Percentiles rank a stretch among this genome's conserved stretches.
Evolutionary conservation across 495 filamentous ascomycete species (phyloP).

Genomic region (Penicillium angulare): DNA sequence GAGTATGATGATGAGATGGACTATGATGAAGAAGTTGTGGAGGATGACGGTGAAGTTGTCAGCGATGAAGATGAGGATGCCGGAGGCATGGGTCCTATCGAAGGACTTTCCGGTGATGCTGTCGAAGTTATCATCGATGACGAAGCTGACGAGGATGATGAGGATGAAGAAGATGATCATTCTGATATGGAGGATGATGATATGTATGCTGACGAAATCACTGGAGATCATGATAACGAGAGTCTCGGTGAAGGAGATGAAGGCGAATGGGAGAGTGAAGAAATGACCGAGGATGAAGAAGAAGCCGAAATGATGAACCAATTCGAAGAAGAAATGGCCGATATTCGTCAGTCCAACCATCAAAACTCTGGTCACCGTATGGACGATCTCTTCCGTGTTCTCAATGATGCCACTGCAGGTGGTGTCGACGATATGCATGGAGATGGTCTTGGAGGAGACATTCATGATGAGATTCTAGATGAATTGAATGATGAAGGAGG

Average conservation of each 20-base stretch:
- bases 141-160: conserved; percentile 60
- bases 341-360: conserved; percentile 64
- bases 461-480: conserved; percentile 57
- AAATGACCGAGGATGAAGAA: conserved; percentile 53
- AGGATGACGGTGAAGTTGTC: conserved; percentile 81
- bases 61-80: conserved; percentile 74
- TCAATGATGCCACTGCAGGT: conserved; percentile 37
- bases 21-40: conserved; percentile 71
- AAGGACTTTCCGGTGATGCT: conserved; percentile 78
- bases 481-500: conserved; percentile 68
- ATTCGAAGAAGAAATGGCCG: conserved; percentile 51
- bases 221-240: conserved; percentile 64
- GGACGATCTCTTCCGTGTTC: conserved; percentile 42
- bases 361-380: conserved; percentile 57
- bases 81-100: conserved; percentile 51
- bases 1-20: conserved; percentile 90
- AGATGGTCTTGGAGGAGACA: conserved; percentile 37
- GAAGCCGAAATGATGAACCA: conserved; percentile 53
- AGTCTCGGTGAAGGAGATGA: conserved; percentile 56
- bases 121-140: conserved; percentile 85
- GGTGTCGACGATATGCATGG: conserved; percentile 37
- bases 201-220: conserved; percentile 54
- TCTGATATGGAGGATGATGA: conserved; percentile 54
- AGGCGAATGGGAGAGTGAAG: conserved; percentile 61
- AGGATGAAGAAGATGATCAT: conserved; percentile 65